Base-by-base conservation (phyloP, 2,329 filamentous ascomycete genomes). In the Colletotrichum theobromicola region DNA sequence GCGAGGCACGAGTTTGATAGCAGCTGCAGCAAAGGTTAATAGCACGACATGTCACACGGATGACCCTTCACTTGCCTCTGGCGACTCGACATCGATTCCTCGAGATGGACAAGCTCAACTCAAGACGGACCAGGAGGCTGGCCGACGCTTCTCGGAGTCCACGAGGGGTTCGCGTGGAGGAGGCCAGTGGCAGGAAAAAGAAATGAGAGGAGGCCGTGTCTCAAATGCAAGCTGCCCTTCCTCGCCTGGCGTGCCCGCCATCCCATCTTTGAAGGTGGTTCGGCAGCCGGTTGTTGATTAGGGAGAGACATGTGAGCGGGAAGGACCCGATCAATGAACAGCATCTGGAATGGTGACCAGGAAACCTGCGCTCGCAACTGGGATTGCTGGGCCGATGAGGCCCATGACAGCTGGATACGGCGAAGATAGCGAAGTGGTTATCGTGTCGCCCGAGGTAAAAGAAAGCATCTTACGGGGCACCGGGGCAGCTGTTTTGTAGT, bases 21-120 rank as follows among this genome's bases (percentile, higher is more conserved):
- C 18, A 63, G 46, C 62, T 75, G 70, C 73, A 64, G 67, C 53
- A 72, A 72, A 76, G 72, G 72, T 75, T 75, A 76, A 72, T 71
- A 53, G 55, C 72, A 76, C 72, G 67, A 72, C 75, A 72, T 72
- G 67, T 75, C 66, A 65, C 72, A 72, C 74, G 15, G 30, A 18
- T 46, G 58, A 63, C 37, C 42, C 50, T 73, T 62, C 37, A 50
- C 42, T 70, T 62, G 64, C 60, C 53, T 53, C n/a, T 46, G 10
- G 13, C 50, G 62, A 21, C 37, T 58, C 26, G 42, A 35, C 55
- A 34, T 15, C 21, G 26, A 34, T n/a, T 30, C 24, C 30, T 32
- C 28, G 26, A 61, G 57, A 61, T 21, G 32, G 32, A 34, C 53
- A 57, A 18, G 8, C n/a, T 42, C 15, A 57, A 30, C 24, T 21